phyloP scores from a whole-genome alignment of 2,329 filamentous ascomycete species.

The Cryphonectria japonica region DNA sequence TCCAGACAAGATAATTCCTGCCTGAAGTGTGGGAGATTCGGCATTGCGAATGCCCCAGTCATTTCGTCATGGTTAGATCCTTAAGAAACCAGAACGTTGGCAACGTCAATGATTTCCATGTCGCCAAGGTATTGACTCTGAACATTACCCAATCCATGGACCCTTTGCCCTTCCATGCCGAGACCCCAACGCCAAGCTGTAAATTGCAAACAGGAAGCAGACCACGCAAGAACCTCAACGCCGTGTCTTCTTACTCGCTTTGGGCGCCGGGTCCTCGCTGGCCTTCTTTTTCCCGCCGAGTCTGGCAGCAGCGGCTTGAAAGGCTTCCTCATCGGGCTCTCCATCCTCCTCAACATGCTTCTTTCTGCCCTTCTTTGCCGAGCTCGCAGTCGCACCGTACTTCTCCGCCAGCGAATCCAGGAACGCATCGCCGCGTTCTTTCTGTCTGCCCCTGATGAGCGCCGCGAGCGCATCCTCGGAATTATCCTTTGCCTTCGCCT shows the following conservation, averaged over 20 bases:
- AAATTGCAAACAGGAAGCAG: background rate
- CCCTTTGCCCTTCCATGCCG: background rate
- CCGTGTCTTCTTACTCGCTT: conserved; percentile 29
- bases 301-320: conserved; percentile 59
- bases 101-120: background rate
- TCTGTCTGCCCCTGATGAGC: conserved; percentile 73
- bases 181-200: conserved; percentile 22
- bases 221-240: conserved; percentile 29
- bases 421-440: conserved; percentile 64
- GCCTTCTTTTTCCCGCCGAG: conserved; percentile 43
- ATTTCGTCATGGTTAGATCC: background rate
- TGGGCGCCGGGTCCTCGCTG: conserved; percentile 27
- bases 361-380: conserved; percentile 53
- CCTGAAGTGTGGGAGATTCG: too few species aligned
- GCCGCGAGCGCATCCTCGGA: conserved; percentile 57
- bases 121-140: background rate
- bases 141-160: background rate
- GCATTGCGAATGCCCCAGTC: background rate
- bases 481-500: conserved; percentile 33
- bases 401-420: conserved; percentile 77
- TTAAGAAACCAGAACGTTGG: background rate
- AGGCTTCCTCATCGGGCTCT: conserved; percentile 63
- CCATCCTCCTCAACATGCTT: conserved; percentile 63
- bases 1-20: too few species aligned
- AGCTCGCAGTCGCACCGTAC: conserved; percentile 56